Conservation (phyloP, 108 stramenopile genomes). For the Cyclotella sp. region DNA sequence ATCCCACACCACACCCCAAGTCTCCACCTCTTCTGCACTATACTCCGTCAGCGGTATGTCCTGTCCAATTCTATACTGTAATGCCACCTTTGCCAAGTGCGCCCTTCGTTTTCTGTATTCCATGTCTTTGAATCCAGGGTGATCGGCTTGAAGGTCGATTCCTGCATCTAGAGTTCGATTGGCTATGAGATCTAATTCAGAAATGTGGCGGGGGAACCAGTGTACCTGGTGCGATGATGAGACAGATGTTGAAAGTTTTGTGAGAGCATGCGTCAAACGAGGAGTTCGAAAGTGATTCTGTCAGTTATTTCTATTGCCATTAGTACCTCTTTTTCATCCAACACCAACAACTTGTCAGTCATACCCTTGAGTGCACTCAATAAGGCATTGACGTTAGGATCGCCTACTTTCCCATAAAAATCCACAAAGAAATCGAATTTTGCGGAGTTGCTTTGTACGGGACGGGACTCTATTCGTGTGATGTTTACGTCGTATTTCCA, state of each 20-base stretch:
- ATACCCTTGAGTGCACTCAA: slow-evolving; percentile 56
- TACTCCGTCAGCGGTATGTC: slow-evolving; percentile 89
- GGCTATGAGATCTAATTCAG: slow-evolving; percentile 91
- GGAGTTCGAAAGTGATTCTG: too few species aligned
- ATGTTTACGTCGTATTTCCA: slow-evolving; percentile 95
- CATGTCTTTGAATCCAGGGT: slow-evolving; percentile 91
- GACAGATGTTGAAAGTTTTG: not conserved
- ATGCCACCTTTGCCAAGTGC: slow-evolving; percentile 71
- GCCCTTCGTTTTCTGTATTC: slow-evolving; percentile 85
- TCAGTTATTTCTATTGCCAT: slow-evolving; percentile 2
- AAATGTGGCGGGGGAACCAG: slow-evolving; percentile 94
- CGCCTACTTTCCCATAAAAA: slow-evolving; percentile 68
- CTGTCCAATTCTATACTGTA: slow-evolving; percentile 72
- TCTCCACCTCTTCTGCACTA: slow-evolving; percentile 86
- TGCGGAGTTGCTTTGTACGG: slow-evolving; percentile 51
- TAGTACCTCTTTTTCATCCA: slow-evolving; percentile 90
- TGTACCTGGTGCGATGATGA: slow-evolving; percentile 49
- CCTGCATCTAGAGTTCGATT: slow-evolving; percentile 90
- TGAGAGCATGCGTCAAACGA: not conserved
- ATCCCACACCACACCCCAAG: slow-evolving; percentile 94
- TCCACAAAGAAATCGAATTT: slow-evolving; percentile 88
- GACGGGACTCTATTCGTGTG: slow-evolving; percentile 90
- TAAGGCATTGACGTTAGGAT: slow-evolving; percentile 66
- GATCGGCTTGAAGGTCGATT: slow-evolving; percentile 80
- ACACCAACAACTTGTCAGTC: slow-evolving; percentile 73